Base-by-base conservation (phyloP, 2,329 filamentous ascomycete genomes). In the Penicillium sclerotiorum region DNA sequence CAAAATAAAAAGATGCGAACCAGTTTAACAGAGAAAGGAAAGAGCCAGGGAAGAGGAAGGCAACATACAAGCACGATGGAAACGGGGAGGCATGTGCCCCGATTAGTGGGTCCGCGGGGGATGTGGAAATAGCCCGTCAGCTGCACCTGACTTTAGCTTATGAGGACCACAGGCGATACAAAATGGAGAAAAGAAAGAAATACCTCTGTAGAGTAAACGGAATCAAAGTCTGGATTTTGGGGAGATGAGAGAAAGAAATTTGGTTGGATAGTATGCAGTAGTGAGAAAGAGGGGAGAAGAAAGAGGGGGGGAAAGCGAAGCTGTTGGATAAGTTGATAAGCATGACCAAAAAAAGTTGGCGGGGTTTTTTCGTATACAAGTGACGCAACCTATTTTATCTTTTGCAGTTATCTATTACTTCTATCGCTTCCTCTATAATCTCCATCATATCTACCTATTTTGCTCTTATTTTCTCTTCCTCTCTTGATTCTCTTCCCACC, bases 101-200 rank as follows among this genome's bases (percentile, higher is more conserved):
- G n/a, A 30, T n/a, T 27, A 32, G 55, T 55, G 55, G 55, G 55
- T 57, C 55, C 48, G 55, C 49, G 54, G 51, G 55, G 55, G 47
- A 47, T 47, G 13, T 48, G 46, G 25, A 28, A 28, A n/a, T 50
- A 40, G 45, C 47, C 52, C 40, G 54, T 56, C 51, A 54, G 45
- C 41, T 51, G 51, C 47, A 47, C 45, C 35, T 37, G 15, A 37
- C 15, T 25, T 39, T 15, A 36, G 13, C 11, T 18, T 38, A 22
- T 45, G 40, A 40, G 28, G 40, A 20, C 18, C 8, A 30, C 11
- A n/a, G n/a, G n/a, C n/a, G n/a, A n/a, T n/a, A n/a, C n/a, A n/a
- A n/a, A n/a, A n/a, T n/a, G n/a, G n/a, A n/a, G n/a, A n/a, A n/a
- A n/a, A n/a, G n/a, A n/a, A n/a, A n/a, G n/a, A n/a, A n/a, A n/a